These are phyloP conservation scores for Dryas octopetala DNA, from an alignment of 306 rosid species.

Conservation along the genomic window DNA sequence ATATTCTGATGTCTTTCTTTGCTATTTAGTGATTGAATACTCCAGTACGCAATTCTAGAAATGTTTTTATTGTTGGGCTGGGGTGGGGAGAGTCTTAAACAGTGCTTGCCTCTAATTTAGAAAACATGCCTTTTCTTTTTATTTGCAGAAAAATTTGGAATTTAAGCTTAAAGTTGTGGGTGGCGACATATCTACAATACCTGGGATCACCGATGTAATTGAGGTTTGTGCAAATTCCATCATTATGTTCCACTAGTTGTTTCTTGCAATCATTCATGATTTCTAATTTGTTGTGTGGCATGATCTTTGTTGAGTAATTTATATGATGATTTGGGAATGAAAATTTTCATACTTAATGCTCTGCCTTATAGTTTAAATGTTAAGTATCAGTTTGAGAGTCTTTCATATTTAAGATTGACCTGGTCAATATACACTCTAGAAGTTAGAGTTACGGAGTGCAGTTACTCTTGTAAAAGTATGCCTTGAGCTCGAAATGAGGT, in stretches of 20 bases:
- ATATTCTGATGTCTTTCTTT: not conserved
- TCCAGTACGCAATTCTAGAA: not conserved
- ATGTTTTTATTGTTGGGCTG: not conserved
- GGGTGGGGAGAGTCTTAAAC: no score
- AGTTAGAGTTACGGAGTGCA: not conserved
- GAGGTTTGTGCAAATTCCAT: constrained; percentile 61
- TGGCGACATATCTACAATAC: constrained; percentile 86
- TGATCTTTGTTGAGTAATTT: not conserved
- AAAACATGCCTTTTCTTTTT: constrained; percentile 20
- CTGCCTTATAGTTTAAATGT: constrained; percentile 2
- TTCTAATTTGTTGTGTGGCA: not conserved
- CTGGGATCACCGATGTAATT: constrained; percentile 71
- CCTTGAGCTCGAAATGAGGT: not conserved
- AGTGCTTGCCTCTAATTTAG: constrained; percentile 11
- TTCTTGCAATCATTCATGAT: not conserved
- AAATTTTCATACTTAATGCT: not conserved
- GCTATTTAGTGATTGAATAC: not conserved
- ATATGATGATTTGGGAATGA: not conserved
- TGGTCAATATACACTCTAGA: not conserved
- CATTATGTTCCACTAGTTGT: not conserved
- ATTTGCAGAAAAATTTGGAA: constrained; percentile 81
- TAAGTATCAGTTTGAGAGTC: not conserved
- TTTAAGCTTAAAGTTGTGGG: constrained; percentile 85
- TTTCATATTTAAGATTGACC: not conserved
- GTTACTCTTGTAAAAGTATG: not conserved